Evolutionary conservation across 2,329 filamentous ascomycete genomes (phyloP).

Genomic region (Epichloe gansuensis): DNA sequence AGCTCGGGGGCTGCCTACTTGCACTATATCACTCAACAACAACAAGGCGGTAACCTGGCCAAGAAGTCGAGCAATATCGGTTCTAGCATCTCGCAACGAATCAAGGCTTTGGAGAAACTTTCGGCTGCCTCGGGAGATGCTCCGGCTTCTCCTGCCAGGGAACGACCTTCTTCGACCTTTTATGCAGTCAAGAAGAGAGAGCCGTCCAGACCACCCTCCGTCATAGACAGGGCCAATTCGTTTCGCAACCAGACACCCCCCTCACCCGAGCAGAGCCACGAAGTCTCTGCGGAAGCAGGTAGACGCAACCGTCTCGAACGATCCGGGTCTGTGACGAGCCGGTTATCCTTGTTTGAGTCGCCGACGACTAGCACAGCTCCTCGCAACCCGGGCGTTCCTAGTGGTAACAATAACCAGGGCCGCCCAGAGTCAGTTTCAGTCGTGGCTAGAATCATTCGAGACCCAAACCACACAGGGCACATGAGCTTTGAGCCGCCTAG

Average conservation of each 20-base stretch:
- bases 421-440: slow-evolving; percentile 73
- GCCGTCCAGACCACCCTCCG: slow-evolving; percentile 30
- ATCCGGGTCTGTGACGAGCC: slow-evolving; percentile 41
- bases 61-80: slow-evolving; percentile 62
- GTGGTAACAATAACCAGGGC: slow-evolving; percentile 27
- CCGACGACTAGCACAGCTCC: slow-evolving; percentile 12
- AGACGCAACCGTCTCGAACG: slow-evolving; percentile 28
- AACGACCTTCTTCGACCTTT: slow-evolving; percentile 40
- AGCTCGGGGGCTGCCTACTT: slow-evolving; percentile 45
- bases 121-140: slow-evolving; percentile 27
- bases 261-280: slow-evolving; percentile 28
- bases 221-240: slow-evolving; percentile 30
- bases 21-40: slow-evolving; percentile 41
- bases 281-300: slow-evolving; percentile 33
- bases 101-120: slow-evolving; percentile 82
- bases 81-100: slow-evolving; percentile 84
- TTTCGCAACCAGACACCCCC: slow-evolving; percentile 19
- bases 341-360: slow-evolving; percentile 42
- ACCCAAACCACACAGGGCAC: slow-evolving; percentile 33
- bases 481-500: slow-evolving; percentile 27
- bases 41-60: slow-evolving; percentile 34
- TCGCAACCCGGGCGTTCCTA: slow-evolving; percentile 8
- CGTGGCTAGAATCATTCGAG: slow-evolving; percentile 69
- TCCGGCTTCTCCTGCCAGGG: slow-evolving; percentile 13
- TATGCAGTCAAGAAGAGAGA: slow-evolving; percentile 45